phyloP scores from a whole-genome alignment of 2,329 filamentous ascomycete species.

The Cercospora sojina region DNA sequence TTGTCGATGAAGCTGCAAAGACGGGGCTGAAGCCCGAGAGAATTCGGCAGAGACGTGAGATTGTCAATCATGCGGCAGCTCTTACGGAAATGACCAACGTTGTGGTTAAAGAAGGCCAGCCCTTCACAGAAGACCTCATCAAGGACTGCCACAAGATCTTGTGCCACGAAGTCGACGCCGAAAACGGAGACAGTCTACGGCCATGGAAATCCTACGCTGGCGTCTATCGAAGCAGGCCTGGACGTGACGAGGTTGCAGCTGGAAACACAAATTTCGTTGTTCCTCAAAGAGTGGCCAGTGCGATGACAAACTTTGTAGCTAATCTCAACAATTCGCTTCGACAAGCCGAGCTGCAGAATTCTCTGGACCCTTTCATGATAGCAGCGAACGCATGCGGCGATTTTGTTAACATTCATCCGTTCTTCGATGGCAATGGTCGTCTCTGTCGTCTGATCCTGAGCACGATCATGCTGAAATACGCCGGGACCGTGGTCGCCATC shows the following conservation, averaged over 20 bases:
- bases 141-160: neutral
- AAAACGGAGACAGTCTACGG: neutral
- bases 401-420: slow-evolving; percentile 2
- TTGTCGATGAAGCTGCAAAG: neutral
- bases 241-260: neutral
- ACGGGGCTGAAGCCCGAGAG: neutral
- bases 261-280: neutral
- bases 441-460: neutral
- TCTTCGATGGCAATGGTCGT: slow-evolving; percentile 4
- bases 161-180: neutral
- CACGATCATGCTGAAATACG: neutral
- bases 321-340: neutral
- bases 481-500: neutral
- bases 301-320: neutral
- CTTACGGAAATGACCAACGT: neutral
- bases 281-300: neutral
- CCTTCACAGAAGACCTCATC: neutral
- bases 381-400: neutral
- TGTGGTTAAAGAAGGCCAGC: neutral
- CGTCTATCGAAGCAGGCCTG: neutral
- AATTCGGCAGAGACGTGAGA: neutral
- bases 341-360: neutral
- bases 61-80: neutral
- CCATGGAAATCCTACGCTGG: neutral
- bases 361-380: neutral